Percentiles rank a stretch among this genome's conserved stretches.
Conservation (phyloP, 2,329 filamentous ascomycete genomes). For the Epichloe brachyelytri region DNA sequence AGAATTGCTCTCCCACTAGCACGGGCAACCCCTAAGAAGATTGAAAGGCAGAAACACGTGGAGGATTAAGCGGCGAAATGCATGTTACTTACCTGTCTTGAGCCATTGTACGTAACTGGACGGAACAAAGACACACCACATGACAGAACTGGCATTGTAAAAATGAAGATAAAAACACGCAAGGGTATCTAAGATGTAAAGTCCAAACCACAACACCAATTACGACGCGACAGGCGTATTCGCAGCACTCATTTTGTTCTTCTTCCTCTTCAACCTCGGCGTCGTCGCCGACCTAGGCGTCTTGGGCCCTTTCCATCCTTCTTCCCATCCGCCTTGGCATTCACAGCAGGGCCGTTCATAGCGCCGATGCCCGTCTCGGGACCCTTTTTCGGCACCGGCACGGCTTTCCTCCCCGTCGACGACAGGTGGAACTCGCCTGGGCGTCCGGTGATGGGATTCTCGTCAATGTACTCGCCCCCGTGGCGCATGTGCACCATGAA, state of each 20-base stretch:
- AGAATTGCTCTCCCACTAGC: too few species aligned
- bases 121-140: neutral
- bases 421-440: constrained; percentile 54
- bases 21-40: too few species aligned
- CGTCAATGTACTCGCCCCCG: constrained; percentile 53
- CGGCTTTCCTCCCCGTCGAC: constrained; percentile 42
- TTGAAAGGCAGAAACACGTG: too few species aligned
- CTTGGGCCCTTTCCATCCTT: constrained; percentile 34
- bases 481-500: constrained; percentile 44
- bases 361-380: constrained; percentile 21
- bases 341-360: constrained; percentile 22
- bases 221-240: constrained; percentile 20
- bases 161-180: neutral
- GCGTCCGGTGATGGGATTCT: constrained; percentile 53
- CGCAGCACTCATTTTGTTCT: constrained; percentile 30
- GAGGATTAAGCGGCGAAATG: too few species aligned
- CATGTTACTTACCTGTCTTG: too few species aligned
- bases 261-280: constrained; percentile 33
- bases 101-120: too few species aligned
- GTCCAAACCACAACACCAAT: neutral
- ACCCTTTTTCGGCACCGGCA: constrained; percentile 19
- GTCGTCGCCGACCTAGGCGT: constrained; percentile 27
- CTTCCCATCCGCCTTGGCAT: constrained; percentile 30
- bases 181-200: neutral
- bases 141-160: neutral